Evolutionary conservation across 2,329 filamentous ascomycete genomes (phyloP).

Genomic region (Didymella sp.): DNA sequence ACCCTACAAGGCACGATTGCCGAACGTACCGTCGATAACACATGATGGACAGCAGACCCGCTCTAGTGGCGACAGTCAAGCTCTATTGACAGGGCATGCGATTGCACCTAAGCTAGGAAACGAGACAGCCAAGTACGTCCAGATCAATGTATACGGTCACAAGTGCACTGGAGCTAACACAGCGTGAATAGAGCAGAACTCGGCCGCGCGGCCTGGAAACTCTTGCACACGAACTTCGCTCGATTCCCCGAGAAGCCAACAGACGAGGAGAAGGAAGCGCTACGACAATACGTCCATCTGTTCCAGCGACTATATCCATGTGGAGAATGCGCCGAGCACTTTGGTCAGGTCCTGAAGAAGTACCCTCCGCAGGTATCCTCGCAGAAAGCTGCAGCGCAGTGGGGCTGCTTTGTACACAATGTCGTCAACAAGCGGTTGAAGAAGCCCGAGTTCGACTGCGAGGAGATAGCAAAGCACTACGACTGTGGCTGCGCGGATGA

Average conservation of each 20-base stretch:
- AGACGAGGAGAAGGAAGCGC: conserved; percentile 64
- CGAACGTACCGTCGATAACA: conserved; percentile 29
- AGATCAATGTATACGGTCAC: background rate
- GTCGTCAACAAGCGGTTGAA: conserved; percentile 68
- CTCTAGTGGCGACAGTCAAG: conserved; percentile 28
- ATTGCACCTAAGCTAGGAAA: conserved; percentile 85
- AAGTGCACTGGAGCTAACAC: conserved; percentile 10
- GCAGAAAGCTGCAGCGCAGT: conserved; percentile 67
- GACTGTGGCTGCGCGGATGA: conserved; percentile 70
- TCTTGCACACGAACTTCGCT: conserved; percentile 71
- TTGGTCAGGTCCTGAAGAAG: conserved; percentile 65
- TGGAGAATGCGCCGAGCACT: conserved; percentile 71
- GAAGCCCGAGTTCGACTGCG: conserved; percentile 69
- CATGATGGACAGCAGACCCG: conserved; percentile 26
- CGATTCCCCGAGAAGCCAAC: conserved; percentile 69
- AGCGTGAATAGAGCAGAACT: conserved; percentile 61
- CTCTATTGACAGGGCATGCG: conserved; percentile 66
- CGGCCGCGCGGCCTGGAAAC: conserved; percentile 70
- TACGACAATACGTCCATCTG: conserved; percentile 67
- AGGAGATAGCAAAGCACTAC: conserved; percentile 70
- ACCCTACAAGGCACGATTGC: conserved; percentile 58
- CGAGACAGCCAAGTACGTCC: conserved; percentile 70
- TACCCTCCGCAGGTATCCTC: conserved; percentile 70
- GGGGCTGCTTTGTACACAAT: conserved; percentile 72
- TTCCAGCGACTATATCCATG: conserved; percentile 70